These are phyloP conservation scores for Kwoniella shandongensis DNA, from an alignment of 768 basidiomycete genomes.

Conservation along the genomic window DNA sequence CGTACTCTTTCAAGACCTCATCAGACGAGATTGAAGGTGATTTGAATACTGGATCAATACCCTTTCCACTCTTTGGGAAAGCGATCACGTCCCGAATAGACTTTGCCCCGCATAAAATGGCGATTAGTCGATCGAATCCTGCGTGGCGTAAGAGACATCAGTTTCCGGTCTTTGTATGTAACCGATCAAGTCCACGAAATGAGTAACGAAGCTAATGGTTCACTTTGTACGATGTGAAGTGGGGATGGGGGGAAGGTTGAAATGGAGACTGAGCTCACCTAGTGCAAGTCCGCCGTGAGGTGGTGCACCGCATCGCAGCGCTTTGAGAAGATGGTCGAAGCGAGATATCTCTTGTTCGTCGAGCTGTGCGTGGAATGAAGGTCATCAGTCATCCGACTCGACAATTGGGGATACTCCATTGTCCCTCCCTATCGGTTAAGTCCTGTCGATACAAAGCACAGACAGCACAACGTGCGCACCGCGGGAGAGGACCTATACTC, in stretches of 20 bases:
- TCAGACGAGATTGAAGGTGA: slow-evolving; percentile 64
- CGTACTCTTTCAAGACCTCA: slow-evolving; percentile 47
- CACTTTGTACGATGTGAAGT: not conserved
- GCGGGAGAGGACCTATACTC: not conserved
- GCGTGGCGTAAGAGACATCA: slow-evolving; percentile 27
- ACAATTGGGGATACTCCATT: no score
- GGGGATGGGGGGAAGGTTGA: not conserved
- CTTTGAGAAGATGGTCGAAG: slow-evolving; percentile 82
- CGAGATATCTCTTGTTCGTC: slow-evolving; percentile 68
- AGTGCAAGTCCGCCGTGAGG: slow-evolving; percentile 94
- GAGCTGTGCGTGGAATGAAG: no score
- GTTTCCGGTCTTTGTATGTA: no score
- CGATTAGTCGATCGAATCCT: slow-evolving; percentile 93
- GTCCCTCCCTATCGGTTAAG: no score
- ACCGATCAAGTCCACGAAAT: no score
- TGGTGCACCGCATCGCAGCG: slow-evolving; percentile 83
- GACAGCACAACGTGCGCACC: no score
- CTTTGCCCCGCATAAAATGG: slow-evolving; percentile 79
- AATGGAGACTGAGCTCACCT: slow-evolving; percentile 58
- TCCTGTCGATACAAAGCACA: no score
- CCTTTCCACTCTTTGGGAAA: slow-evolving; percentile 85
- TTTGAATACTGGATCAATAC: slow-evolving; percentile 82
- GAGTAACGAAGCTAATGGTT: no score
- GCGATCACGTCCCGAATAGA: slow-evolving; percentile 96
- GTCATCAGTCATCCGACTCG: no score